Percentiles rank a stretch among this genome's conserved stretches.
phyloP scores from a whole-genome alignment of 2,329 filamentous ascomycete genomes.

The Lojkania enalia region DNA sequence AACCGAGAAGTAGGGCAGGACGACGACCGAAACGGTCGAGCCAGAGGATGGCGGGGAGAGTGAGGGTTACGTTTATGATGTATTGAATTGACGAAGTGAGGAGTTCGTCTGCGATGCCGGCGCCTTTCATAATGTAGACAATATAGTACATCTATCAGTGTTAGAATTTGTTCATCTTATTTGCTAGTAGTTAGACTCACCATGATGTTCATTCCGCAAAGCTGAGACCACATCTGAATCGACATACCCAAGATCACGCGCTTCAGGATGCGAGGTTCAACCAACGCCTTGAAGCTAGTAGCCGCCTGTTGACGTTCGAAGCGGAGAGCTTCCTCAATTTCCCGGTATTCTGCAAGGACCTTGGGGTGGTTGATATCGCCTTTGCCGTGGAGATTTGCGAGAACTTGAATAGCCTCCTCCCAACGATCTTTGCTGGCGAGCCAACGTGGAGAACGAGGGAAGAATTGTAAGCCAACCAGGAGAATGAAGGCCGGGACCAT shows the following conservation, averaged over 20 bases:
- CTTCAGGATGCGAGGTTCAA: slow-evolving; percentile 58
- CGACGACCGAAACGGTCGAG: slow-evolving; percentile 64
- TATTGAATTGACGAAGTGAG: slow-evolving; percentile 66
- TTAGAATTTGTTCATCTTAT: slow-evolving; percentile 3
- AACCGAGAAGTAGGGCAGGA: slow-evolving; percentile 58
- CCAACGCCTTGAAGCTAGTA: slow-evolving; percentile 55
- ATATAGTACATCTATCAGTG: slow-evolving; percentile 55
- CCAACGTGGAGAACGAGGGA: slow-evolving; percentile 65
- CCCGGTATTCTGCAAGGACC: slow-evolving; percentile 66
- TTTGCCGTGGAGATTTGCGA: slow-evolving; percentile 60
- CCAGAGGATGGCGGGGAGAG: slow-evolving; percentile 62
- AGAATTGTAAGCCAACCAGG: slow-evolving; percentile 46
- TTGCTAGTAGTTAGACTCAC: slow-evolving; percentile 37
- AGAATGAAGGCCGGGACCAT: slow-evolving; percentile 47
- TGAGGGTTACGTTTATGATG: slow-evolving; percentile 64
- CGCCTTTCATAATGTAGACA: slow-evolving; percentile 63
- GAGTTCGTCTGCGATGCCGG: slow-evolving; percentile 60
- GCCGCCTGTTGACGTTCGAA: slow-evolving; percentile 58
- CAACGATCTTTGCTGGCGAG: slow-evolving; percentile 68
- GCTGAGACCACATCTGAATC: slow-evolving; percentile 63
- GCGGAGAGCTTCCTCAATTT: slow-evolving; percentile 60
- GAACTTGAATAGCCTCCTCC: slow-evolving; percentile 63
- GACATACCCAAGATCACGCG: slow-evolving; percentile 62
- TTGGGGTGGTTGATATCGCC: slow-evolving; percentile 61
- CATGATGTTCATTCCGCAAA: slow-evolving; percentile 65